Evolutionary conservation across 768 basidiomycete species (phyloP), one percentile per base, ranked within the genome.

Genomic region (Scleroderma bovista): DNA sequence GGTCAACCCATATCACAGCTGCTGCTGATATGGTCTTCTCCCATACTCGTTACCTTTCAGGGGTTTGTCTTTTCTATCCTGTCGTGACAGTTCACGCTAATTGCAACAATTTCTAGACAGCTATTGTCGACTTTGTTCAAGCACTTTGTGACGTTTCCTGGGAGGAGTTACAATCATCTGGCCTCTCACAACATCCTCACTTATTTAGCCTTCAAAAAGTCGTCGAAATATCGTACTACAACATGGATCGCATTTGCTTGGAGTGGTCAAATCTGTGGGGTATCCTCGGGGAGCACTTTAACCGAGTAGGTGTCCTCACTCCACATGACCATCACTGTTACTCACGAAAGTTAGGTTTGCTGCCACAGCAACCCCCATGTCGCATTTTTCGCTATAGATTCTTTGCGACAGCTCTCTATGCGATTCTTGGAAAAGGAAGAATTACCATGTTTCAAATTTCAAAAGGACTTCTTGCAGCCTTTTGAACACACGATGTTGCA

Each of bases 21-120:
- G 94, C 96, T 1, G 92, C 96, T 6, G 96, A 99, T 64, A 97
- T 97, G 93, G 93, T 99, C 29, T 99, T 99, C 71, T 97, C 94
- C 8, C 74, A 91, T 11, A 95, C 93, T 55, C 93, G 94, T 62
- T 91, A 91, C 59, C 74, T 99, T 29, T 91, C 93, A 29, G 96
- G 96, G 44, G 95, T 97, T 70, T 39, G 89, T 75, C n/a, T 43
- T 33, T 45, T 33, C 12, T 23, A 15, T 33, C 12, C n/a, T 23
- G 15, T 20, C 15, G 46, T 24, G 16, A 26, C 36, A 43, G 45
- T 37, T 22, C 34, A 32, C 3, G 17, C 53, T 17, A 44, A 53
- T 51, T 34, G 56, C 11, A 65, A 24, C 13, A 24, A 44, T 20
- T 12, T 44, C 3, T 58, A 97, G 94, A 88, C 84, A 23, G 96